Evolutionary conservation across 768 basidiomycete species (phyloP).

Genomic region (Mycena polygramma): DNA sequence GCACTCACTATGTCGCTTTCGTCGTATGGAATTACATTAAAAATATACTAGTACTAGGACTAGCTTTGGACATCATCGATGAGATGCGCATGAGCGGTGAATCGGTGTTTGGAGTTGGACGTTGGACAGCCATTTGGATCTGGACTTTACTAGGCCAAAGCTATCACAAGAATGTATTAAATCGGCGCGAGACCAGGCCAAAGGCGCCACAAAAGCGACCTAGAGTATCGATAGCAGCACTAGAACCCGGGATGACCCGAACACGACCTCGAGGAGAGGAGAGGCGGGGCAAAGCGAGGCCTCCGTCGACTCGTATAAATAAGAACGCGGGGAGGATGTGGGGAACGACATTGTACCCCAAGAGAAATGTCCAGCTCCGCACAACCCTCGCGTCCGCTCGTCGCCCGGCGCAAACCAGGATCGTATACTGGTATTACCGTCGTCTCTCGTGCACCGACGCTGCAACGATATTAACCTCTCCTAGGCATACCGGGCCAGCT

Average conservation of each 20-base stretch:
- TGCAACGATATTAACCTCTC: background rate
- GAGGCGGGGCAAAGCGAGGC: slow-evolving; percentile 31
- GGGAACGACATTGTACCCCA: background rate
- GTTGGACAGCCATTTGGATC: too few relatives aligned
- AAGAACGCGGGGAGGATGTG: background rate
- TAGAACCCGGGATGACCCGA: background rate
- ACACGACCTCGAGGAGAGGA: slow-evolving; percentile 39
- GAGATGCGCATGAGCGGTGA: background rate
- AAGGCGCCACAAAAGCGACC: background rate
- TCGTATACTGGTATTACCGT: background rate
- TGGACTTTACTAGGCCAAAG: too few relatives aligned
- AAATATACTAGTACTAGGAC: slow-evolving; percentile 40
- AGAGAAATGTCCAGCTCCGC: slow-evolving; percentile 17
- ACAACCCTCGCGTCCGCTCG: background rate
- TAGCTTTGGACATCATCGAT: background rate
- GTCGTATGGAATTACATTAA: slow-evolving; percentile 39
- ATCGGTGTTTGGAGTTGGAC: too few relatives aligned
- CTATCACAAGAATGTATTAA: too few relatives aligned
- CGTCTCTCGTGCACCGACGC: too few relatives aligned
- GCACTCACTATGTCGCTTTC: slow-evolving; percentile 34
- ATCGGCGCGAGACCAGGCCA: too few relatives aligned
- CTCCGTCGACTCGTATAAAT: background rate
- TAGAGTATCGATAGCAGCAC: background rate
- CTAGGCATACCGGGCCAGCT: slow-evolving; percentile 23
- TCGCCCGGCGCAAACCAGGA: slow-evolving; percentile 4